Conservation (phyloP, 805 yeast genomes). For the Myxozyma mucilagina region DNA sequence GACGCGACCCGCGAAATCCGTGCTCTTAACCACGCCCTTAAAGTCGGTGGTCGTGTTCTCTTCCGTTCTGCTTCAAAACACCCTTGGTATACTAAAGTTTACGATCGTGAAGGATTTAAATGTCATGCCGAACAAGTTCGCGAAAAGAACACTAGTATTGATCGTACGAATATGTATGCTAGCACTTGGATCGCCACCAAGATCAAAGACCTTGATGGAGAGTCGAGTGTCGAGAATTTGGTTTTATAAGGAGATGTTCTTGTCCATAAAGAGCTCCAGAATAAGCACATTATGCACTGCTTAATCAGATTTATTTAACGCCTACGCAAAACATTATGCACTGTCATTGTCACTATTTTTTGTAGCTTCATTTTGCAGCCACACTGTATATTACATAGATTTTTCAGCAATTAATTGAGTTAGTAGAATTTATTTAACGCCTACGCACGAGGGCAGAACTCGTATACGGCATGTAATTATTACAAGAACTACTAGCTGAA, state of each 20-base stretch:
- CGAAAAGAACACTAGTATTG: conserved; percentile 63
- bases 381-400: no score
- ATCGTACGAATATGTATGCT: conserved; percentile 84
- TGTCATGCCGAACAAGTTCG: conserved; percentile 73
- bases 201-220: conserved; percentile 20
- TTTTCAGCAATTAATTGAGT: no score
- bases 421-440: no score
- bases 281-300: no score
- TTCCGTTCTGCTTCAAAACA: conserved; percentile 69
- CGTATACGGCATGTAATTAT: no score
- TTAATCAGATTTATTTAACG: no score
- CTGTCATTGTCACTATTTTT: no score
- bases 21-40: conserved; percentile 62
- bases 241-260: neutral
- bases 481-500: no score
- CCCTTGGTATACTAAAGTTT: conserved; percentile 77
- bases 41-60: conserved; percentile 70
- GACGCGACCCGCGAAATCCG: conserved; percentile 68
- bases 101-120: conserved; percentile 65
- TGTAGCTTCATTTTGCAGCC: no score
- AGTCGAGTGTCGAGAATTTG: conserved; percentile 11
- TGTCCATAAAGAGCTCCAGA: no score
- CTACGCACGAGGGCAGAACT: no score
- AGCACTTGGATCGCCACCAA: conserved; percentile 67
- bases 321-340: no score